phyloP scores from a whole-genome alignment of 1,284 basidiomycete species.

The Cryptococcus amylolentus region DNA sequence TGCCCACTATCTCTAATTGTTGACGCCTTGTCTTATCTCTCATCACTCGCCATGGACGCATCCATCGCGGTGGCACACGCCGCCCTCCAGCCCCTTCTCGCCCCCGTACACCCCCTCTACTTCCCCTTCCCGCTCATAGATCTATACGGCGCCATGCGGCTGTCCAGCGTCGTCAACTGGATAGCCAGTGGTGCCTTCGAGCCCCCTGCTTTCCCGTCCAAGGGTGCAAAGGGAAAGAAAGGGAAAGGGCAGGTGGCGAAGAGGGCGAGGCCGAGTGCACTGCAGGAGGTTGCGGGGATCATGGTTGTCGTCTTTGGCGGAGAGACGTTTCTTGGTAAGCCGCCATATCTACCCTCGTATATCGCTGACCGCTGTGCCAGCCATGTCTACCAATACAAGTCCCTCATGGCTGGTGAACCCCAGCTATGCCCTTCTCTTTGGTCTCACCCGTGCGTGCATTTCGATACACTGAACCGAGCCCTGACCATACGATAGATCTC shows the following conservation, averaged over 20 bases:
- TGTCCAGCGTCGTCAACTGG: slow-evolving; percentile 43
- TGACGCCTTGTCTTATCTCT: background rate
- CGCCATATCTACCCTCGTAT: background rate
- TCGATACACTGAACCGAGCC: background rate
- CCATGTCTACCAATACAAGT: slow-evolving; percentile 37
- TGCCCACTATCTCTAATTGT: background rate
- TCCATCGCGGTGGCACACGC: background rate
- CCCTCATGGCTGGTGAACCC: slow-evolving; percentile 46
- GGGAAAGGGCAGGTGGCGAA: slow-evolving; percentile 6
- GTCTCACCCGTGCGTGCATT: slow-evolving; percentile 28
- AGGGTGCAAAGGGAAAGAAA: slow-evolving; percentile 12
- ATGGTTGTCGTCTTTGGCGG: slow-evolving; percentile 47
- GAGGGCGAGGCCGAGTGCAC: slow-evolving; percentile 22
- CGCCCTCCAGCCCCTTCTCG: slow-evolving; percentile 21
- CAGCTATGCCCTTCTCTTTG: slow-evolving; percentile 38
- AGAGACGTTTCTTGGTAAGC: slow-evolving; percentile 48
- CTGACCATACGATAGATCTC: slow-evolving; percentile 24
- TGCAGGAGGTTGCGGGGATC: slow-evolving; percentile 46
- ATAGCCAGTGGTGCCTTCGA: slow-evolving; percentile 35
- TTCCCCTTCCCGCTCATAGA: slow-evolving; percentile 43
- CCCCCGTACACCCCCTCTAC: slow-evolving; percentile 30
- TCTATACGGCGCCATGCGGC: slow-evolving; percentile 40
- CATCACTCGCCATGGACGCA: background rate
- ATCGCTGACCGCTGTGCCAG: slow-evolving; percentile 2
- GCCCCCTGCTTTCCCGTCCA: slow-evolving; percentile 5